Percentiles rank a stretch among this genome's conserved stretches.
Evolutionary conservation across 495 filamentous ascomycete species (phyloP).

Genomic region (Friedmanniomyces simplex): DNA sequence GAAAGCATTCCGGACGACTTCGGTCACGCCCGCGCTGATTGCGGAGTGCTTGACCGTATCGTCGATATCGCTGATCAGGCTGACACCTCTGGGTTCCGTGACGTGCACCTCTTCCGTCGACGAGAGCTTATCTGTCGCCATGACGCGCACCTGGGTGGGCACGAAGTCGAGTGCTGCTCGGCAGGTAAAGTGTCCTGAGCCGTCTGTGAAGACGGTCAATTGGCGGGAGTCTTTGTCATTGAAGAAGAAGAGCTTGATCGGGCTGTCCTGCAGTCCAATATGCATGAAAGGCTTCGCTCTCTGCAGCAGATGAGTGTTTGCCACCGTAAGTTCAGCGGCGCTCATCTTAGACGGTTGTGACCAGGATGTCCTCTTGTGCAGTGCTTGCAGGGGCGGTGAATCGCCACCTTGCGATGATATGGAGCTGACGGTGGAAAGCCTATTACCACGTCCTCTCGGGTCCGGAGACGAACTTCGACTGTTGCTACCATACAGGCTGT

Average conservation of each 20-base stretch:
- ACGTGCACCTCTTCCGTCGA: constrained; percentile 62
- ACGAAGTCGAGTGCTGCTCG: constrained; percentile 76
- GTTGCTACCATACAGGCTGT: constrained; percentile 13
- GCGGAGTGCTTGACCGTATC: constrained; percentile 97
- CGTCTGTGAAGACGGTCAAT: constrained; percentile 66
- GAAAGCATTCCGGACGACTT: constrained; percentile 94
- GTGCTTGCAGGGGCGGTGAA: constrained; percentile 23
- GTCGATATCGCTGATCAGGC: constrained; percentile 93
- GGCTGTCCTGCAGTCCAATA: constrained; percentile 57
- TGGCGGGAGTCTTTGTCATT: constrained; percentile 68
- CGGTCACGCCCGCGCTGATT: constrained; percentile 71
- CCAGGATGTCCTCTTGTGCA: constrained; percentile 39
- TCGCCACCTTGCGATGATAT: constrained; percentile 11
- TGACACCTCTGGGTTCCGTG: constrained; percentile 72
- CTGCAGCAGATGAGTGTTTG: constrained; percentile 79
- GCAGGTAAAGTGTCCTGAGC: constrained; percentile 73
- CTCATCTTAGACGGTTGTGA: constrained; percentile 49
- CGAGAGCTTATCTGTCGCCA: constrained; percentile 79
- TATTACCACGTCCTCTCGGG: neutral
- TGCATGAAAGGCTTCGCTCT: constrained; percentile 81
- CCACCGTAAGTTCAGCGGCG: constrained; percentile 60
- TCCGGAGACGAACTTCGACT: constrained; percentile 13
- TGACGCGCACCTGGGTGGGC: constrained; percentile 75
- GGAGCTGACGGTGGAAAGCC: constrained; percentile 25
- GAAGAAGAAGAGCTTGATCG: constrained; percentile 89